These are phyloP conservation scores for Solanum ossicruentum DNA, from an alignment of 257 asterid species.

Conservation along the genomic window DNA sequence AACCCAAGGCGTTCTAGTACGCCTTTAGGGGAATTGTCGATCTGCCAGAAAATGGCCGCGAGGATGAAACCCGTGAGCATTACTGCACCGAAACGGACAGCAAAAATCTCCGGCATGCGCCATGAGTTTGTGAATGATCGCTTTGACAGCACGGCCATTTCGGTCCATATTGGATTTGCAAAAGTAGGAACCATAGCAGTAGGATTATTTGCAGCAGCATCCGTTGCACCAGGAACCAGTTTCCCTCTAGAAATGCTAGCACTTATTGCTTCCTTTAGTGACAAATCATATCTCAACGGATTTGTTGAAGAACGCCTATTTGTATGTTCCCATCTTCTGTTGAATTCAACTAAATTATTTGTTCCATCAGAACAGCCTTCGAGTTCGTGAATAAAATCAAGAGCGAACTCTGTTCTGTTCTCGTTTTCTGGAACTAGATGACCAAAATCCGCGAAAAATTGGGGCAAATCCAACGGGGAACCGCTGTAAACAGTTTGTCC, in stretches of 20 bases:
- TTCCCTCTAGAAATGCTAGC: constrained; percentile 27
- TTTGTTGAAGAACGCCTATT: not conserved
- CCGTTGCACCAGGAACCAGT: constrained; percentile 23
- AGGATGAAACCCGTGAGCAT: constrained; percentile 27
- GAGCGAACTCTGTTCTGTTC: constrained; percentile 23
- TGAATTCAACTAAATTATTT: constrained; percentile 23
- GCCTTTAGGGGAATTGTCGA: constrained; percentile 29
- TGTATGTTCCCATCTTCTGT: constrained; percentile 4
- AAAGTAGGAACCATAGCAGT: constrained; percentile 13
- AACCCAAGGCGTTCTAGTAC: constrained; percentile 22
- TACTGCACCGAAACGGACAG: constrained; percentile 19
- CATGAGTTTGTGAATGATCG: constrained; percentile 23
- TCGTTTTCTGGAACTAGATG: constrained; percentile 28
- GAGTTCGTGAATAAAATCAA: constrained; percentile 24
- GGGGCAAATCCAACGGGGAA: constrained; percentile 9
- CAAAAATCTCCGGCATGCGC: constrained; percentile 29
- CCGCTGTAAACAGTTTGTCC: constrained; percentile 33
- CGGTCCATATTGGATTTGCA: constrained; percentile 33
- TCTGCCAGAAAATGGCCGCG: constrained; percentile 27
- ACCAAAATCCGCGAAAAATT: constrained; percentile 23
- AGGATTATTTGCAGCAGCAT: not conserved
- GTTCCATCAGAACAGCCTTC: constrained; percentile 21
- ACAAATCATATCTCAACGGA: not conserved
- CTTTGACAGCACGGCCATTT: constrained; percentile 13
- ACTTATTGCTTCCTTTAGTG: constrained; percentile 25